Percentiles rank a stretch among this genome's conserved stretches.
Conservation (phyloP, 306 rosid genomes). For the Fagus crenata region DNA sequence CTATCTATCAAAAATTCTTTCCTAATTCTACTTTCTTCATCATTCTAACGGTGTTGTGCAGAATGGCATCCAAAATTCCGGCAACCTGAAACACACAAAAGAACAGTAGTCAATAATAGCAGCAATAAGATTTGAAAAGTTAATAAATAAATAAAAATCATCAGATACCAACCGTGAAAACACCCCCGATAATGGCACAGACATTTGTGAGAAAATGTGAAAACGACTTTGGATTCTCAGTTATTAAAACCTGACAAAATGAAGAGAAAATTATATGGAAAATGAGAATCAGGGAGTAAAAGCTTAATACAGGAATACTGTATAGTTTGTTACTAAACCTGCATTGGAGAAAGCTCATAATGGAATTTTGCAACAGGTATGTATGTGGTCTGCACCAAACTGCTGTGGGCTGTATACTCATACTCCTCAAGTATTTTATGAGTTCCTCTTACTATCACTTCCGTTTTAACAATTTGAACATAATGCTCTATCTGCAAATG, state of each 20-base stretch:
- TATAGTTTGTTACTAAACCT: conserved; percentile 45
- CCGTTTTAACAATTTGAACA: conserved; percentile 90
- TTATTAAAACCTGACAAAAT: conserved; percentile 65
- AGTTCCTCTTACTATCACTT: conserved; percentile 58
- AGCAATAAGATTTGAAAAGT: neutral
- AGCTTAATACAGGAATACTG: conserved; percentile 18
- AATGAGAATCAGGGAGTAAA: conserved; percentile 10
- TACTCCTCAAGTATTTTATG: conserved; percentile 75
- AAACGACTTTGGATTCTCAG: conserved; percentile 77
- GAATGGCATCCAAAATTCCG: conserved; percentile 86
- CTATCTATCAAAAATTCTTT: conserved; percentile 70
- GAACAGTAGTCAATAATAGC: conserved; percentile 24
- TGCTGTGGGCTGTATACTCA: conserved; percentile 98
- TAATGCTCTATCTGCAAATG: conserved; percentile 87
- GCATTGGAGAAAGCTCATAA: conserved; percentile 98
- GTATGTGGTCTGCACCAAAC: conserved; percentile 57
- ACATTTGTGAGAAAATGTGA: conserved; percentile 91
- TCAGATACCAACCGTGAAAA: conserved; percentile 86
- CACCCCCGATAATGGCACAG: conserved; percentile 94
- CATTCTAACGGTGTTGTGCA: conserved; percentile 72
- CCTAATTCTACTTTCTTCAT: conserved; percentile 87
- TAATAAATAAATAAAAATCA: neutral
- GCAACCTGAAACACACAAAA: conserved; percentile 76
- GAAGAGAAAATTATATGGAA: conserved; percentile 19
- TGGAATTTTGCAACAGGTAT: conserved; percentile 88